A percentile compares a stretch with the other conserved stretches of the same genome.
phyloP scores from a whole-genome alignment of 2,329 filamentous ascomycete species.

The Fusarium equiseti region DNA sequence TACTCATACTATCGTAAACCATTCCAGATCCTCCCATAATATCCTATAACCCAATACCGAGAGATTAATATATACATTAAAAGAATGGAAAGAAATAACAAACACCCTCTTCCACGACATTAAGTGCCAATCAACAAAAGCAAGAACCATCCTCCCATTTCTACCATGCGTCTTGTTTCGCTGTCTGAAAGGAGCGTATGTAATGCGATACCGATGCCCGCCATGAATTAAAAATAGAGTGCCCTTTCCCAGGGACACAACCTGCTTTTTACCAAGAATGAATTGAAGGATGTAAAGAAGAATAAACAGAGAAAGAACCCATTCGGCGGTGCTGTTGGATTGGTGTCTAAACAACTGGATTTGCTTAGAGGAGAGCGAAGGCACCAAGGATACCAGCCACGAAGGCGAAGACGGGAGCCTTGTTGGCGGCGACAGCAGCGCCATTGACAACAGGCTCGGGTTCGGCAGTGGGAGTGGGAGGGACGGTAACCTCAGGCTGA shows the following conservation, averaged over 20 bases:
- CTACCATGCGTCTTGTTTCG: slow-evolving; percentile 15
- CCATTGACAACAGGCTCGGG: slow-evolving; percentile 47
- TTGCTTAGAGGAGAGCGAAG: slow-evolving; percentile 53
- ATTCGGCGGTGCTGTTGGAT: slow-evolving; percentile 16
- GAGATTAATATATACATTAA: slow-evolving; percentile 35
- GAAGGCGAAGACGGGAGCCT: slow-evolving; percentile 52
- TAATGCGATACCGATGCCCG: slow-evolving; percentile 15
- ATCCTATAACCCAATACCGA: background rate
- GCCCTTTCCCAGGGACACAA: slow-evolving; percentile 12
- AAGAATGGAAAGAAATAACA: slow-evolving; percentile 23
- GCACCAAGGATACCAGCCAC: slow-evolving; percentile 56
- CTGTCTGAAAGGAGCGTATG: slow-evolving; percentile 30
- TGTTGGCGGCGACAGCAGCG: slow-evolving; percentile 50
- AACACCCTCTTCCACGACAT: slow-evolving; percentile 25
- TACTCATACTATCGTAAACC: slow-evolving; percentile 10
- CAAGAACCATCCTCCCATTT: slow-evolving; percentile 12
- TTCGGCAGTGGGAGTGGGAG: slow-evolving; percentile 34
- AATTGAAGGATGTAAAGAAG: slow-evolving; percentile 21
- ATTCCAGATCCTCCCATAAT: slow-evolving; percentile 1
- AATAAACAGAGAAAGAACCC: slow-evolving; percentile 15
- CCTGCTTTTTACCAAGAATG: slow-evolving; percentile 18
- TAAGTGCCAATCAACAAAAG: slow-evolving; percentile 4
- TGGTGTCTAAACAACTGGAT: background rate
- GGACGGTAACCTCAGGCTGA: slow-evolving; percentile 40
- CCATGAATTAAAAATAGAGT: slow-evolving; percentile 34